These are phyloP conservation scores for Podospora appendiculata DNA, from an alignment of 495 filamentous ascomycete species.

Conservation along the genomic window DNA sequence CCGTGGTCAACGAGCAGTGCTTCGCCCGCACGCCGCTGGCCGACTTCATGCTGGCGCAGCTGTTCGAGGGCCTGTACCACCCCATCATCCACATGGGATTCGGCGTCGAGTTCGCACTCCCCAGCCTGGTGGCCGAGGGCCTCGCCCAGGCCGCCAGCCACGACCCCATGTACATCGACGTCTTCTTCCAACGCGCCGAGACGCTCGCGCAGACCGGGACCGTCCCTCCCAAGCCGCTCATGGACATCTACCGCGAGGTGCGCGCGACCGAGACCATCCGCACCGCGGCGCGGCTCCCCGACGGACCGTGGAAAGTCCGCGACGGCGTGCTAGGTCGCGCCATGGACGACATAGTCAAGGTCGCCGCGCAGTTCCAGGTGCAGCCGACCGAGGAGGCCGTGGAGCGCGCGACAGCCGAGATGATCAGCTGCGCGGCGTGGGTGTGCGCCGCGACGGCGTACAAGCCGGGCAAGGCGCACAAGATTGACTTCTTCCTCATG, in stretches of 20 bases:
- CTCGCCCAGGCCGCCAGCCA: slow-evolving; percentile 31
- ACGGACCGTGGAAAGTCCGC: slow-evolving; percentile 10
- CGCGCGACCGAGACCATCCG: slow-evolving; percentile 13
- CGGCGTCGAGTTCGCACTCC: slow-evolving; percentile 32
- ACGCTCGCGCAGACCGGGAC: slow-evolving; percentile 26
- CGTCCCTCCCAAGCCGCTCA: neutral
- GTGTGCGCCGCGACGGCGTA: slow-evolving; percentile 17
- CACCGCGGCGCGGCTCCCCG: slow-evolving; percentile 9
- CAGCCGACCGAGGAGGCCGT: slow-evolving; percentile 14
- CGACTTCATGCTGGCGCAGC: slow-evolving; percentile 22
- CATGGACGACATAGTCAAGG: slow-evolving; percentile 12
- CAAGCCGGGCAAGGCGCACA: slow-evolving; percentile 17
- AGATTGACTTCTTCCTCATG: slow-evolving; percentile 38
- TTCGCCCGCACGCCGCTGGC: slow-evolving; percentile 22
- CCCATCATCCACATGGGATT: slow-evolving; percentile 35
- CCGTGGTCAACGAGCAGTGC: slow-evolving; percentile 24
- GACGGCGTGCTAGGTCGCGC: slow-evolving; percentile 22
- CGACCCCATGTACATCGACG: slow-evolving; percentile 12
- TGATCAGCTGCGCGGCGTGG: slow-evolving; percentile 19
- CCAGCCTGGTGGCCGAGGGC: slow-evolving; percentile 26
- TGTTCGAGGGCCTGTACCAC: slow-evolving; percentile 26
- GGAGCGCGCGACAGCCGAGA: slow-evolving; percentile 22
- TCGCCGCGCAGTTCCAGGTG: slow-evolving; percentile 17
- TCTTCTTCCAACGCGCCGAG: slow-evolving; percentile 10
- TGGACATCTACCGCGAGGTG: slow-evolving; percentile 11